Evolutionary conservation across 1,139 yeast species (phyloP).

Genomic region (Kodamaea ohmeri): DNA sequence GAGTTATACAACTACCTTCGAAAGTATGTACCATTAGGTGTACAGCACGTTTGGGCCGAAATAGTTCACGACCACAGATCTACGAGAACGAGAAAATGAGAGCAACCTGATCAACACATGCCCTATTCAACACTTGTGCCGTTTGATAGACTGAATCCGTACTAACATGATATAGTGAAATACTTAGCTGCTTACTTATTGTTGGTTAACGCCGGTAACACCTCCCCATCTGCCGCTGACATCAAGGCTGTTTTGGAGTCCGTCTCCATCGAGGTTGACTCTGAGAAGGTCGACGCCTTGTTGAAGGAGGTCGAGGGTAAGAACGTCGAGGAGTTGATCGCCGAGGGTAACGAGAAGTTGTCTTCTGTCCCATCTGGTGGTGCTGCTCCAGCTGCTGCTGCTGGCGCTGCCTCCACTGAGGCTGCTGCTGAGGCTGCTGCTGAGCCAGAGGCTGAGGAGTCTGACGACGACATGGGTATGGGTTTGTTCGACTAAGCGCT

Average conservation of each 20-base stretch:
- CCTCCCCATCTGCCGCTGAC: conserved; percentile 89
- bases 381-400: conserved; percentile 78
- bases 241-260: conserved; percentile 85
- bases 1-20: conserved; percentile 10
- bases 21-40: conserved; percentile 10
- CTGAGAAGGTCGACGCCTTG: conserved; percentile 79
- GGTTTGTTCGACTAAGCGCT: conserved; percentile 49
- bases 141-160: too few species aligned
- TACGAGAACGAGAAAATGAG: background rate
- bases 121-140: too few species aligned
- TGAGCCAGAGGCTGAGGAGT: conserved; percentile 60
- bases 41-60: too few species aligned
- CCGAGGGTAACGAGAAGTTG: conserved; percentile 93
- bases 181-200: conserved; percentile 70
- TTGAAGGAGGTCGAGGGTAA: conserved; percentile 93
- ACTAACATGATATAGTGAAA: conserved; percentile 41
- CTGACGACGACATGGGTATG: conserved; percentile 52
- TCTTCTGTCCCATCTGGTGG: conserved; percentile 98
- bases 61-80: too few species aligned
- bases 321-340: conserved; percentile 85
- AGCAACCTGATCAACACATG: too few species aligned
- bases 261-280: conserved; percentile 95
- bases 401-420: conserved; percentile 64
- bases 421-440: conserved; percentile 73
- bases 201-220: conserved; percentile 65